Evolutionary conservation across 805 yeast genomes (phyloP).

Genomic region (Hanseniaspora lachancei): DNA sequence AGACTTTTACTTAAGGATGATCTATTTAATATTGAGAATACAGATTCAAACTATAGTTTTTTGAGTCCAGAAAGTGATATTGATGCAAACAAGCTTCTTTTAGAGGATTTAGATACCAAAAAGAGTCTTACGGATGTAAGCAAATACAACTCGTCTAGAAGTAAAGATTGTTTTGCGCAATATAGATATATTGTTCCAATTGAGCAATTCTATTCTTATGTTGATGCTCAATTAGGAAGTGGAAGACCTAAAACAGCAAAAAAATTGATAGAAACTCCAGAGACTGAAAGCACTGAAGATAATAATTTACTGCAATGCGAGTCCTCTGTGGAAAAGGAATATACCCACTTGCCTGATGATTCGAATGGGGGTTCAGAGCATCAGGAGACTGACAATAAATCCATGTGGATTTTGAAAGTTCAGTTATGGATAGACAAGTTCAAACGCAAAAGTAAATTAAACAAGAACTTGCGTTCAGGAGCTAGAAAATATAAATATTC

Average conservation of each 20-base stretch:
- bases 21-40: not conserved
- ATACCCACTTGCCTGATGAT: not conserved
- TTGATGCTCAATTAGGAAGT: not conserved
- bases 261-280: slow-evolving; percentile 1
- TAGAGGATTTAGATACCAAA: not conserved
- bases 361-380: slow-evolving; percentile 1
- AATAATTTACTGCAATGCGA: not conserved
- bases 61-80: slow-evolving; percentile 9
- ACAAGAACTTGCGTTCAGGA: not conserved
- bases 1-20: not conserved
- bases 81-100: not conserved
- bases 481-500: not conserved
- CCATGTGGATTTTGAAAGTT: slow-evolving; percentile 2
- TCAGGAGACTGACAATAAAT: not conserved
- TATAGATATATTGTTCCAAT: not conserved
- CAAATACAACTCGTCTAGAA: not conserved
- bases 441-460: not conserved
- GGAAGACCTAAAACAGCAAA: not conserved
- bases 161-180: not conserved
- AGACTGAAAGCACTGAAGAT: not conserved
- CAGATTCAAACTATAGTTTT: not conserved
- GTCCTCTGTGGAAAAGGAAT: not conserved
- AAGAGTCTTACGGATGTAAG: not conserved
- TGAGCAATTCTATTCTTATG: not conserved
- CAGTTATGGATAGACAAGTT: slow-evolving; percentile 4